These are phyloP conservation scores for Dunaliella salina DNA, from an alignment of 163 green algal genomes.

Conservation along the genomic window DNA sequence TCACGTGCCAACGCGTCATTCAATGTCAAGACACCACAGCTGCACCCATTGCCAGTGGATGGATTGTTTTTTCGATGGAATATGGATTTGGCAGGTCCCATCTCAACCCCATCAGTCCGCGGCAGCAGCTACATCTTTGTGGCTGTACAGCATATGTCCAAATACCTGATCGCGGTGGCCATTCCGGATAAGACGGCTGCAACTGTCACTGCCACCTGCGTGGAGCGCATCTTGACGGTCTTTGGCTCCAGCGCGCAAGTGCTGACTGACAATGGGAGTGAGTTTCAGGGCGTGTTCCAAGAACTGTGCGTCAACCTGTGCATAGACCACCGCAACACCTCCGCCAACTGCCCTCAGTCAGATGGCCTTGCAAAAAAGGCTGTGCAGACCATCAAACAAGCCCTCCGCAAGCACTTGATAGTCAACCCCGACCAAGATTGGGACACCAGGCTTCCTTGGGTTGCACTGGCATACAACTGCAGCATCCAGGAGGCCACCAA, in stretches of 20 bases:
- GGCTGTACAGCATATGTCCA: conserved; percentile 30
- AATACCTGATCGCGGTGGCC: conserved; percentile 24
- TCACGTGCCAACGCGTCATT: too few species aligned
- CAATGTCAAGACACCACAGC: too few species aligned
- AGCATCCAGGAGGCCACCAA: too few species aligned
- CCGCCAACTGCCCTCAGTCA: conserved; percentile 23
- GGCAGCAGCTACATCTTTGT: conserved; percentile 36
- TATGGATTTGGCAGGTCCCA: conserved; percentile 25
- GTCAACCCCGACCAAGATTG: too few species aligned
- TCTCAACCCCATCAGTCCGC: not conserved
- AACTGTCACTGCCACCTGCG: conserved; percentile 6
- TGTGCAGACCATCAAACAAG: conserved; percentile 14
- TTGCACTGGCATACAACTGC: too few species aligned
- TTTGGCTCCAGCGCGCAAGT: conserved; percentile 31
- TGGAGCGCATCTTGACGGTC: conserved; percentile 9
- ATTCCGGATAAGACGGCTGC: conserved; percentile 20
- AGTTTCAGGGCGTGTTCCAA: conserved; percentile 27
- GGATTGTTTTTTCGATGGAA: conserved; percentile 37
- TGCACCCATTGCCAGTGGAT: too few species aligned
- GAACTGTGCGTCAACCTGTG: conserved; percentile 12
- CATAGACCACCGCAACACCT: conserved; percentile 29
- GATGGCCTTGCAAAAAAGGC: conserved; percentile 19
- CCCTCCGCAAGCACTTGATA: conserved; percentile 19
- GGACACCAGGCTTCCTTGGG: too few species aligned
- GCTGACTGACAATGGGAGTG: conserved; percentile 29